Conservation (phyloP, 2,329 filamentous ascomycete species). For the Xylariaceae sp. region DNA sequence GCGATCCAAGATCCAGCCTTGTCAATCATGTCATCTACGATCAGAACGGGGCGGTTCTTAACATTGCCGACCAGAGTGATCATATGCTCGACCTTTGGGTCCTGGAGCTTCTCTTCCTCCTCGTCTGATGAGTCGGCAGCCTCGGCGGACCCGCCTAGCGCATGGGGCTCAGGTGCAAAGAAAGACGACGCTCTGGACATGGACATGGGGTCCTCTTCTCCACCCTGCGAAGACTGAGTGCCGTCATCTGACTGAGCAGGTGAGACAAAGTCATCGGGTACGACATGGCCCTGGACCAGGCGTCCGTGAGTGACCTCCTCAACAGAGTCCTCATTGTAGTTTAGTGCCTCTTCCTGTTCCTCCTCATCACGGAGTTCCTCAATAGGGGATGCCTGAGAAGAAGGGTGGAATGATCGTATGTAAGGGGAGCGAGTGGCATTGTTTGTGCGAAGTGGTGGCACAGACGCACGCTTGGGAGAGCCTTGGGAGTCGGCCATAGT, state of each 20-base stretch:
- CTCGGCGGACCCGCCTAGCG: conserved; percentile 80
- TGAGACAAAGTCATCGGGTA: conserved; percentile 88
- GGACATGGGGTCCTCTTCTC: conserved; percentile 75
- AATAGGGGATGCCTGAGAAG: conserved; percentile 35
- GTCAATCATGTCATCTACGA: conserved; percentile 99
- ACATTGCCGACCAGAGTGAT: conserved; percentile 98
- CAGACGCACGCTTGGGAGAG: conserved; percentile 39
- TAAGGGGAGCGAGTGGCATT: conserved; percentile 27
- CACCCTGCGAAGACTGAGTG: conserved; percentile 42
- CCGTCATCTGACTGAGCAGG: conserved; percentile 63
- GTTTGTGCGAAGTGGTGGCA: conserved; percentile 28
- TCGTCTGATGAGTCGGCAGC: conserved; percentile 81
- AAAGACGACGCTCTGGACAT: conserved; percentile 76
- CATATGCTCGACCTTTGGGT: conserved; percentile 82
- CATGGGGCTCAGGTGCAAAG: conserved; percentile 67
- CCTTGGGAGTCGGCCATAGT: conserved; percentile 39
- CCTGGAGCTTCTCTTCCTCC: conserved; percentile 83
- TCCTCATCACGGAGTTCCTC: conserved; percentile 36
- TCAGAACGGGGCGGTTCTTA: conserved; percentile 79
- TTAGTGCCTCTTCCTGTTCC: conserved; percentile 36
- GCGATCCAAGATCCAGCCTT: conserved; percentile 96
- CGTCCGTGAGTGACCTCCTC: conserved; percentile 88
- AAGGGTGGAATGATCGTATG: conserved; percentile 27
- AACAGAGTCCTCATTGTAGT: conserved; percentile 76
- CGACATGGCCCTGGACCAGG: conserved; percentile 88